Conservation (phyloP, 2,329 filamentous ascomycete species). For the Microdochium paspali region DNA sequence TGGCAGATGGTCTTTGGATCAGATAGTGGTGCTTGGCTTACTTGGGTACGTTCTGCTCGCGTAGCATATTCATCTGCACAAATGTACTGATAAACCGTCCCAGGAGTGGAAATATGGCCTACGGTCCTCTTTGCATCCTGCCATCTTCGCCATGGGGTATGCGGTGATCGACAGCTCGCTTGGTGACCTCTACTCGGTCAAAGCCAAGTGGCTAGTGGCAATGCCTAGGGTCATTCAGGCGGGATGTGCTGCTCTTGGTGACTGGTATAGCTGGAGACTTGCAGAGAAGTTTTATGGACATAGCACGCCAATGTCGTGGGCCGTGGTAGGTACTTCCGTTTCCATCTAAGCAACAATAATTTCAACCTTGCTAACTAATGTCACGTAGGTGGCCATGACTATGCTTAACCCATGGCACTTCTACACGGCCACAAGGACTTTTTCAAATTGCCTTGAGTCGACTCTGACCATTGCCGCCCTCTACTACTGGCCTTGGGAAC, state of each 20-base stretch:
- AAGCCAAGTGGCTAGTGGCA: constrained; percentile 58
- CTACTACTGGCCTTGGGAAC: constrained; percentile 78
- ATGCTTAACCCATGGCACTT: constrained; percentile 85
- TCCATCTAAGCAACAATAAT: background rate
- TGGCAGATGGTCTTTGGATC: constrained; percentile 80
- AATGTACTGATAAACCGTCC: background rate
- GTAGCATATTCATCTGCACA: background rate
- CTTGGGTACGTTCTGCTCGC: constrained; percentile 60
- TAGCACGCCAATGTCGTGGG: constrained; percentile 53
- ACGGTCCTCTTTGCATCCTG: constrained; percentile 85
- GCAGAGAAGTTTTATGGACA: constrained; percentile 64
- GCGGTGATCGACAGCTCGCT: constrained; percentile 48
- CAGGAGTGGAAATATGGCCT: constrained; percentile 91
- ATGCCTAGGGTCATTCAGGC: constrained; percentile 72
- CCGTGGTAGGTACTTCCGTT: constrained; percentile 48
- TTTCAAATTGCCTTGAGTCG: constrained; percentile 93
- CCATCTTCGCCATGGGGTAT: constrained; percentile 73
- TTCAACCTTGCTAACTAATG: constrained; percentile 4
- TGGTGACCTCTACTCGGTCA: constrained; percentile 37
- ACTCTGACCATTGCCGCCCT: constrained; percentile 74
- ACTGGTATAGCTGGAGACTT: constrained; percentile 84
- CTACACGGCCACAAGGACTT: constrained; percentile 87
- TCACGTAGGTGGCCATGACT: constrained; percentile 55
- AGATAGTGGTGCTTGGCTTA: constrained; percentile 78
- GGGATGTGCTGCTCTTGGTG: constrained; percentile 64